phyloP scores from a whole-genome alignment of 441 rosid genomes.

The Francoa sonchifolia region DNA sequence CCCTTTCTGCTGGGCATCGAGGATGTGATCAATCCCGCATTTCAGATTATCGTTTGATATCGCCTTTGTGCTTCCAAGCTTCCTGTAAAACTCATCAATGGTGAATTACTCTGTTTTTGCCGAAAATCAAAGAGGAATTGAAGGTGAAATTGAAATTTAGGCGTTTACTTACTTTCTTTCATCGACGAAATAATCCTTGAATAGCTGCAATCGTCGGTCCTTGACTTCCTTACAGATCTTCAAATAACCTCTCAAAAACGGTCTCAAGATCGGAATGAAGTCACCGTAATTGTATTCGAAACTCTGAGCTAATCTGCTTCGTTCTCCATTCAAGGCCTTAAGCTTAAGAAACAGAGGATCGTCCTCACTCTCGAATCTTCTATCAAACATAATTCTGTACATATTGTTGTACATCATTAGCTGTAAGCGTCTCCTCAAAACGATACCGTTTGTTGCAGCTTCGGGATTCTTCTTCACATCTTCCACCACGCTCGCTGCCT shows the following conservation, averaged over 20 bases:
- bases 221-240: constrained; percentile 80
- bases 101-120: neutral
- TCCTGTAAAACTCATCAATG: constrained; percentile 27
- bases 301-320: constrained; percentile 86
- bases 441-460: constrained; percentile 51
- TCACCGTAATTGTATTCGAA: constrained; percentile 89
- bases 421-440: constrained; percentile 60
- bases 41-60: constrained; percentile 51
- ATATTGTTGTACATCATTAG: constrained; percentile 92
- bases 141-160: neutral
- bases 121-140: no score
- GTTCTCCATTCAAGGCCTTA: constrained; percentile 84
- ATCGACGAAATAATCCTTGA: constrained; percentile 81
- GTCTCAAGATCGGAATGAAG: constrained; percentile 81
- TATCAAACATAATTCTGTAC: constrained; percentile 84
- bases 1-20: constrained; percentile 85
- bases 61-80: constrained; percentile 47
- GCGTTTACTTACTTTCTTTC: constrained; percentile 59
- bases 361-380: constrained; percentile 64
- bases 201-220: constrained; percentile 59
- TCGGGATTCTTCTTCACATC: constrained; percentile 68
- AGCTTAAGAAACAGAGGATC: constrained; percentile 60
- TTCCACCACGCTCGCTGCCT: constrained; percentile 61
- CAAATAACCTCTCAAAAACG: constrained; percentile 75
- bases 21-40: constrained; percentile 85